These are phyloP conservation scores for Alternaria viburni DNA, from an alignment of 2,329 filamentous ascomycete species.

Conservation along the genomic window DNA sequence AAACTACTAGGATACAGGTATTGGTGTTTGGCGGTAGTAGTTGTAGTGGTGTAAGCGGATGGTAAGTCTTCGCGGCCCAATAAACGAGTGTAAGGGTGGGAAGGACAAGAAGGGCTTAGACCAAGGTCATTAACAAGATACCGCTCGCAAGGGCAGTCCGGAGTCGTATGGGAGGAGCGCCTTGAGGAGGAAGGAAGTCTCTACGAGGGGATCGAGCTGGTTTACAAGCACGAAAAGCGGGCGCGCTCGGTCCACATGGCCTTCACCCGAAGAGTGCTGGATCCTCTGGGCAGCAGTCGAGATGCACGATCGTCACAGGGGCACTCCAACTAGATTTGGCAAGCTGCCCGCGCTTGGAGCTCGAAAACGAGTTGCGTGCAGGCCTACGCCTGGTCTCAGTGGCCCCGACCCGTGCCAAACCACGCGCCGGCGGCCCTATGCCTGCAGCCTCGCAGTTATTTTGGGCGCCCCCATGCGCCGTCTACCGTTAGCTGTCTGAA, in stretches of 20 bases:
- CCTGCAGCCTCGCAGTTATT: slow-evolving; percentile 26
- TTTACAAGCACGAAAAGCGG: slow-evolving; percentile 31
- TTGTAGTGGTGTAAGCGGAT: background rate
- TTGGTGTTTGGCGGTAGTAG: slow-evolving; percentile 8
- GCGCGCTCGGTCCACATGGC: slow-evolving; percentile 17
- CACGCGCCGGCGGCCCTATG: slow-evolving; percentile 8
- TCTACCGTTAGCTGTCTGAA: slow-evolving; percentile 28
- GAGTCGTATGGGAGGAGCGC: slow-evolving; percentile 21
- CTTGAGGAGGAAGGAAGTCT: slow-evolving; percentile 13
- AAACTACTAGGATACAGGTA: slow-evolving; percentile 12
- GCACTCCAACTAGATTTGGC: slow-evolving; percentile 18
- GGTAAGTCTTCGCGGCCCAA: slow-evolving; percentile 5
- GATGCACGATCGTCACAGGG: slow-evolving; percentile 32
- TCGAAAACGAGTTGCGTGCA: slow-evolving; percentile 16
- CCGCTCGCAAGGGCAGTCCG: slow-evolving; percentile 30
- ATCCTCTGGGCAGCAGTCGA: slow-evolving; percentile 5
- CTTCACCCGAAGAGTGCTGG: slow-evolving; percentile 5
- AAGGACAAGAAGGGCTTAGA: slow-evolving; percentile 20
- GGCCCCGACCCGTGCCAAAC: slow-evolving; percentile 8
- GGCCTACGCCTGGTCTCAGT: slow-evolving; percentile 11
- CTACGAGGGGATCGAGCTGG: slow-evolving; percentile 26
- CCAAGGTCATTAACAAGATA: slow-evolving; percentile 21
- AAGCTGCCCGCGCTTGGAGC: slow-evolving; percentile 15
- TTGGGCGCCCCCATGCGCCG: slow-evolving; percentile 27
- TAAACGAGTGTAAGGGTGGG: slow-evolving; percentile 37